A percentile compares a stretch with the other conserved stretches of the same genome.
Conservation (phyloP, 2,329 filamentous ascomycete genomes). For the Pseudocercospora ulei region DNA sequence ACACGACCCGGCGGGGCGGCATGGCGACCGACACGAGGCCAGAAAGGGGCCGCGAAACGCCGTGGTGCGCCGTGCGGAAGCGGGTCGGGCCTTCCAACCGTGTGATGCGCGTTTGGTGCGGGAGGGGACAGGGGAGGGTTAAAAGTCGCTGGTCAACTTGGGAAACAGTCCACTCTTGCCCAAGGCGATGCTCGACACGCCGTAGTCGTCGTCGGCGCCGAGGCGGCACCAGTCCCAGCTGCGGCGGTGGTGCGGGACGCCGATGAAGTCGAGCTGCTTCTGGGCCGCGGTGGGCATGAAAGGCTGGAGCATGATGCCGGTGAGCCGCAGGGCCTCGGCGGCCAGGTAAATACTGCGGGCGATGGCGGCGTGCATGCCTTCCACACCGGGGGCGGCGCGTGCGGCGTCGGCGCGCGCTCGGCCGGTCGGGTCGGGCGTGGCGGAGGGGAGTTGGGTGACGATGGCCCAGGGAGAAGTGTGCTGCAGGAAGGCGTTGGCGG, state of each 20-base stretch:
- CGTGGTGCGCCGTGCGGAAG: background rate
- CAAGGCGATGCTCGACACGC: slow-evolving; percentile 40
- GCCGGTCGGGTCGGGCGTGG: slow-evolving; percentile 28
- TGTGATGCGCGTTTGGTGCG: background rate
- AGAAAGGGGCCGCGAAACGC: no score
- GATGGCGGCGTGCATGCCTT: slow-evolving; percentile 37
- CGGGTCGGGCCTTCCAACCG: background rate
- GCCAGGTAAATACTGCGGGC: slow-evolving; percentile 58
- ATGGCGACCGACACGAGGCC: no score
- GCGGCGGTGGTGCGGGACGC: slow-evolving; percentile 56
- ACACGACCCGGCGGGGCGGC: no score
- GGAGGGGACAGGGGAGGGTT: slow-evolving; percentile 1
- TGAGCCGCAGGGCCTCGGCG: slow-evolving; percentile 67
- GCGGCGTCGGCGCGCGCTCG: slow-evolving; percentile 24
- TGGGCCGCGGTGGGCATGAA: slow-evolving; percentile 74
- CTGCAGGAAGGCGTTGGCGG: slow-evolving; percentile 59
- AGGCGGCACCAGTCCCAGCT: slow-evolving; percentile 53
- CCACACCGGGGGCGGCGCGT: slow-evolving; percentile 22
- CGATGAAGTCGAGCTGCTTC: slow-evolving; percentile 64
- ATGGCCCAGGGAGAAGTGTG: slow-evolving; percentile 59
- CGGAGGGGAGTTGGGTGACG: slow-evolving; percentile 33
- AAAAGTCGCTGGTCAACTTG: slow-evolving; percentile 32
- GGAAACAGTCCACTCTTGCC: slow-evolving; percentile 46
- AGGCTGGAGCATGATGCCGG: slow-evolving; percentile 77
- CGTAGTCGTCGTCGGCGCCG: slow-evolving; percentile 62